phyloP scores from a whole-genome alignment of 2,329 filamentous ascomycete species.

The Aspergillus novoparasiticus region DNA sequence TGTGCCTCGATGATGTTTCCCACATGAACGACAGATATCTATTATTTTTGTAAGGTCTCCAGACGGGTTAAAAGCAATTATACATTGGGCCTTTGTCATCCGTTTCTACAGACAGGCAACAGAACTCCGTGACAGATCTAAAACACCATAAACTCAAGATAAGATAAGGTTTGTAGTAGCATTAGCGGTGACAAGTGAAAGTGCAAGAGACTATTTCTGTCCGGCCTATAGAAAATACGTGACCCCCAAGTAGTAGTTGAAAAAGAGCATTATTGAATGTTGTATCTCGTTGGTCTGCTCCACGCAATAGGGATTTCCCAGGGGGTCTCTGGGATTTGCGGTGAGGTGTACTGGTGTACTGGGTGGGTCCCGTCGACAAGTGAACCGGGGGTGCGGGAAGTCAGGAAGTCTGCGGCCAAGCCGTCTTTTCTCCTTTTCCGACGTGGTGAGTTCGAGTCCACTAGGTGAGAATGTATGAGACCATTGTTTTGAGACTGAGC shows the following conservation, averaged over 20 bases:
- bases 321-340: neutral
- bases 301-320: neutral
- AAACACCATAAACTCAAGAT: neutral
- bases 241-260: neutral
- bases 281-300: neutral
- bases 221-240: too few species aligned
- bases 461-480: neutral
- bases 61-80: neutral
- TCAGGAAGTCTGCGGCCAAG: neutral
- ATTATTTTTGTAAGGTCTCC: neutral
- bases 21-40: neutral
- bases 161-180: neutral
- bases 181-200: rapidly evolving
- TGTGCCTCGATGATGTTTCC: neutral
- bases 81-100: neutral
- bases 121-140: neutral
- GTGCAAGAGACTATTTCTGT: neutral
- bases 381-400: neutral
- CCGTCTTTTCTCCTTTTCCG: neutral
- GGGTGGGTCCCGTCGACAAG: neutral
- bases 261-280: neutral
- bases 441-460: neutral
- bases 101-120: neutral
- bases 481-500: neutral
- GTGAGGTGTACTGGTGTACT: neutral